Evolutionary conservation across 352 stramenopile genomes (phyloP).

Genomic region (Saprolegnia parasitica): DNA sequence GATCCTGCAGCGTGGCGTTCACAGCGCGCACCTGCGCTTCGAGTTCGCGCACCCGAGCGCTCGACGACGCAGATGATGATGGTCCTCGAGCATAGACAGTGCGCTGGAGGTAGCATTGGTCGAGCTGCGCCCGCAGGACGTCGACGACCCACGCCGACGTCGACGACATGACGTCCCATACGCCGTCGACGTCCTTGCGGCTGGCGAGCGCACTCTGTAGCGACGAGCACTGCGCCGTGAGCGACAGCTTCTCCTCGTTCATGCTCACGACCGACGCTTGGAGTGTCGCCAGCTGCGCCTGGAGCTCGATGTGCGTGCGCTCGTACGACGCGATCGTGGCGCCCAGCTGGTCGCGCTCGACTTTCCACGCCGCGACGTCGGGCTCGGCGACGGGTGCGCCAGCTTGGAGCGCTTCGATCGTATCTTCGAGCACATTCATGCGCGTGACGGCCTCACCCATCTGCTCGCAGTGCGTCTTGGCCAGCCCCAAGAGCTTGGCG

Average conservation of each 20-base stretch:
- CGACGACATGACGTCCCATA: not conserved
- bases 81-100: not conserved
- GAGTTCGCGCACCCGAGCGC: not conserved
- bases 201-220: not conserved
- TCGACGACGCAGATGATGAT: not conserved
- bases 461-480: slow-evolving; percentile 21
- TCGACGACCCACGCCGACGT: slow-evolving; percentile 4
- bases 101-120: not conserved
- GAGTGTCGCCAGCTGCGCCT: not conserved
- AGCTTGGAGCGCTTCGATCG: slow-evolving; percentile 12
- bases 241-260: slow-evolving; percentile 11
- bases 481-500: slow-evolving; percentile 12
- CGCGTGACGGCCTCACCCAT: slow-evolving; percentile 1
- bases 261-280: not conserved
- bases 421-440: not conserved
- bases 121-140: slow-evolving; percentile 1
- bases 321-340: slow-evolving; percentile 6
- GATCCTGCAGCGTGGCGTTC: not conserved
- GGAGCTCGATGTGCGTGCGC: not conserved
- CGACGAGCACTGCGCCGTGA: not conserved
- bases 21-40: not conserved
- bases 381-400: no score
- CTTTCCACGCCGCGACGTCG: not conserved
- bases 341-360: not conserved
- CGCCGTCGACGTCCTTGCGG: slow-evolving; percentile 3